phyloP scores from a whole-genome alignment of 371 early-diverging fungal species.

The Mucor racemosus region DNA sequence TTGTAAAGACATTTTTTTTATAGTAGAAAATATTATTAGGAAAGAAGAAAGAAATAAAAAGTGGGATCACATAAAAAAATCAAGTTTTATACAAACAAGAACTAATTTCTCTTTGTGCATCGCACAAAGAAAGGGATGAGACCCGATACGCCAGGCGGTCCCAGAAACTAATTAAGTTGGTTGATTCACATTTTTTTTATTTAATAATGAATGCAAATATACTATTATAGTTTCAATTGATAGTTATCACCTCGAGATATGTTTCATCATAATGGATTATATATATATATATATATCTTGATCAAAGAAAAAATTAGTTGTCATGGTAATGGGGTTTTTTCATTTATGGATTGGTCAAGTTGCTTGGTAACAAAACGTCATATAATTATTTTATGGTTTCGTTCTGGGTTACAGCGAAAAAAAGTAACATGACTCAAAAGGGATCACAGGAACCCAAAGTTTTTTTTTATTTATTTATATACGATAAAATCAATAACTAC shows the following conservation, averaged over 20 bases:
- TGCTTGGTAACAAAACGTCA: conserved; percentile 26
- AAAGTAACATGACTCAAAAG: conserved; percentile 25
- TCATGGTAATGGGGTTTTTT: not conserved
- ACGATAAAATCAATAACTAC: not conserved
- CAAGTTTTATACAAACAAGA: conserved; percentile 7
- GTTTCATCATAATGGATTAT: not conserved
- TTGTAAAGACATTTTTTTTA: conserved; percentile 6
- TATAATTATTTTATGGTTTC: conserved; percentile 5
- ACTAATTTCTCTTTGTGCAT: conserved; percentile 17
- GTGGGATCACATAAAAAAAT: conserved; percentile 4
- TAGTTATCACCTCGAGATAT: not conserved
- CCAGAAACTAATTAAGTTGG: conserved; percentile 17
- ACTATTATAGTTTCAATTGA: not conserved
- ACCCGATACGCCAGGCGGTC: conserved; percentile 36
- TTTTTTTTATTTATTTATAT: conserved; percentile 6
- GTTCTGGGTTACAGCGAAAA: conserved; percentile 19
- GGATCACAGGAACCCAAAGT: conserved; percentile 19
- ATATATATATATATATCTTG: not conserved
- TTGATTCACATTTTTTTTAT: conserved; percentile 12
- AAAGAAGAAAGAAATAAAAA: conserved; percentile 8
- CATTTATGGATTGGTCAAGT: not conserved
- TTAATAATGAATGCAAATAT: not conserved
- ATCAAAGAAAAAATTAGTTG: not conserved
- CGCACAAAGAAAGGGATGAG: conserved; percentile 28
- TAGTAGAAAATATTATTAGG: not conserved